A percentile compares a stretch with the other conserved stretches of the same genome.
Evolutionary conservation across 352 stramenopile species (phyloP).

Genomic region (Pythium scleroteichum): DNA sequence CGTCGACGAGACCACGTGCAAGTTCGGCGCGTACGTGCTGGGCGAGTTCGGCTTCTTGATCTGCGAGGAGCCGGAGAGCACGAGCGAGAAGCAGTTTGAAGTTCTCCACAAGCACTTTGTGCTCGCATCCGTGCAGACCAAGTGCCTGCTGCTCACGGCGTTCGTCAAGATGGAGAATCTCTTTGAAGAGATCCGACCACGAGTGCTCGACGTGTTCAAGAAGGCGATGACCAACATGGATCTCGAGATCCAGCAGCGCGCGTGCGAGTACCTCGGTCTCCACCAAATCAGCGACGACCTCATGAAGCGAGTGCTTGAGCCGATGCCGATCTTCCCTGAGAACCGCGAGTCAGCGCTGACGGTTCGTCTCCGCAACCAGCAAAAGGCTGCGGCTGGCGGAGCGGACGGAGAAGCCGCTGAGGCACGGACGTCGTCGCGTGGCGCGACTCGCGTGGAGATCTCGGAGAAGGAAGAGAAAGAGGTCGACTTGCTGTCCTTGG

Average conservation of each 20-base stretch:
- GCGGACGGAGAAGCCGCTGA: slow-evolving; percentile 28
- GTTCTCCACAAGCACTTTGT: slow-evolving; percentile 97
- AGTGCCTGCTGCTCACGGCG: slow-evolving; percentile 94
- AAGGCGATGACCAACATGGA: slow-evolving; percentile 94
- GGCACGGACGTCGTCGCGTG: slow-evolving; percentile 19
- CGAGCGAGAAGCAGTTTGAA: slow-evolving; percentile 93
- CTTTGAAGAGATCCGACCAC: slow-evolving; percentile 82
- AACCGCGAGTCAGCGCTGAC: slow-evolving; percentile 73
- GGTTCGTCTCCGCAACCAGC: slow-evolving; percentile 68
- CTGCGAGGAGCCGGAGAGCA: slow-evolving; percentile 84
- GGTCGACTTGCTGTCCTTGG: slow-evolving; percentile 58
- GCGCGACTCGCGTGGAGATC: slow-evolving; percentile 8
- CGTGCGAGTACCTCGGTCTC: slow-evolving; percentile 95
- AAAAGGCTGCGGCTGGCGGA: slow-evolving; percentile 39
- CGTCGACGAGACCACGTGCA: slow-evolving; percentile 95
- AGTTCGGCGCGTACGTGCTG: slow-evolving; percentile 95
- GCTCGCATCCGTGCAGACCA: slow-evolving; percentile 78
- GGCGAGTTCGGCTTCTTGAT: slow-evolving; percentile 98
- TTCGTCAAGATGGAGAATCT: slow-evolving; percentile 96
- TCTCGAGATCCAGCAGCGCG: slow-evolving; percentile 97
- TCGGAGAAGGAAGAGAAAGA: slow-evolving; percentile 28
- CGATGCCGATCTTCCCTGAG: slow-evolving; percentile 98
- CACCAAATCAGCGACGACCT: slow-evolving; percentile 83
- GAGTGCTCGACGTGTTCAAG: slow-evolving; percentile 92
- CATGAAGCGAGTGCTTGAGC: slow-evolving; percentile 94